Base-by-base conservation (phyloP, 768 basidiomycete genomes). In the Phallus indusiatus region DNA sequence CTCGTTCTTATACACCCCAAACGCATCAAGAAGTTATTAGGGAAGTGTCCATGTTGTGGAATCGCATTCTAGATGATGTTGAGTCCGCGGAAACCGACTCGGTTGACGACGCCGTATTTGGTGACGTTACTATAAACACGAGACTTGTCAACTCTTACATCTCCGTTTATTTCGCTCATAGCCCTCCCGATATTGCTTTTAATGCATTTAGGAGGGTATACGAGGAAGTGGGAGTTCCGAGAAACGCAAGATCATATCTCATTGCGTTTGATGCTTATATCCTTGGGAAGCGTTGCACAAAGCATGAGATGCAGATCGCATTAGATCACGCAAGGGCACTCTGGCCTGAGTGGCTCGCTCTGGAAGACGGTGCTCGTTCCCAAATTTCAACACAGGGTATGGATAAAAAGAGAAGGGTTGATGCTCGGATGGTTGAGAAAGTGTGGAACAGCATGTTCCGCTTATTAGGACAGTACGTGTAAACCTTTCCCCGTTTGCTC, bases 111-210 rank as follows among this genome's bases (percentile, higher is more conserved):
- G 35, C 11, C 1, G 59, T 75, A 58, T 92, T 95, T 70, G 67
- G 69, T 6, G 64, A 75, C 56, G 88, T 94, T 35, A 52, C 69
- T 6, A 66, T 87, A 54, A 81, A 83, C 0, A 64, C 89, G 0
- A 76, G 79, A 1, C 78, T 96, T 6, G 65, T 94, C 63, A 90
- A 87, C 64, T 81, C 92, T 2, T 97, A 90, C 67, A 73, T 96
- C 53, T 82, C 87, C 12, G 86, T 94, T 0, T 80, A 85, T 67
- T 87, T 87, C 65, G 68, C 71, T 1, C 85, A 87, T 63, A 70
- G 76, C 4, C 66, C 71, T 0, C 71, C 94, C 47, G 76, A 80
- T 24, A 67, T 66, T 1, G 73, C 80, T 1, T 71, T 72, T 28
- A 74, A 76, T 8, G 68, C 77, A 8, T 92, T 86, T 68, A 69